phyloP scores from a whole-genome alignment of 2,329 filamentous ascomycete genomes.

The Biscogniauxia marginata region DNA sequence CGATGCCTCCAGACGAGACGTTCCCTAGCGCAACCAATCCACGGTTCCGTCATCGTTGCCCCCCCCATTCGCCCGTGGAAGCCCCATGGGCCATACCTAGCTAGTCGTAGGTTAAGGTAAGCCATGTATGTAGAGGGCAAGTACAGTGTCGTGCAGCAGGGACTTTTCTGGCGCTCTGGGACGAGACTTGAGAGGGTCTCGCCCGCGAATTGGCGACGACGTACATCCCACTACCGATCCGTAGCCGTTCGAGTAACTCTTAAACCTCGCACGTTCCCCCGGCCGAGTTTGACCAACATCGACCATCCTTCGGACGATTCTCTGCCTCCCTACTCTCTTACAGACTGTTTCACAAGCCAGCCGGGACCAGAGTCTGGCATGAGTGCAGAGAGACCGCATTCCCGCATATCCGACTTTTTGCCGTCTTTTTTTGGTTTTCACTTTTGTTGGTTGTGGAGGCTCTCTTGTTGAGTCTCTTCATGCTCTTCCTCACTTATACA shows the following conservation, averaged over 20 bases:
- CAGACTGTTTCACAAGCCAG: background rate
- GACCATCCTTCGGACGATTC: constrained; percentile 8
- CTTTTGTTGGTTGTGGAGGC: background rate
- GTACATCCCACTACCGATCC: constrained; percentile 7
- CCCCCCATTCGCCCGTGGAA: constrained; percentile 24
- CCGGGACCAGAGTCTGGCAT: background rate
- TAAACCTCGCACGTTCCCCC: constrained; percentile 25
- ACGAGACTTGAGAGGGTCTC: background rate
- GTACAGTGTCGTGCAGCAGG: constrained; percentile 17
- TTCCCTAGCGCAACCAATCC: constrained; percentile 14
- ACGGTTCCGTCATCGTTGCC: constrained; percentile 22
- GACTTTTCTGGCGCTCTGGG: constrained; percentile 19
- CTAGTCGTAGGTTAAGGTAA: constrained; percentile 21
- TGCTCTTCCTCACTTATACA: too few species aligned
- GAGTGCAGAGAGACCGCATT: background rate
- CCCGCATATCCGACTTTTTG: constrained; percentile 1
- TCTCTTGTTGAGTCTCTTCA: constrained; percentile 7
- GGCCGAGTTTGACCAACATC: constrained; percentile 13
- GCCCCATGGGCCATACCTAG: constrained; percentile 13
- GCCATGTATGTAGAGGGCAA: constrained; percentile 12
- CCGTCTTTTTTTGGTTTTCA: constrained; percentile 2
- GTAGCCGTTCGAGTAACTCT: constrained; percentile 14
- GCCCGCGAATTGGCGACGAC: background rate
- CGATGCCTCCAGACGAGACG: constrained; percentile 13
- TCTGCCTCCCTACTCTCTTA: background rate